Evolutionary conservation across 495 filamentous ascomycete genomes (phyloP).

Genomic region (Aspergillus mulundensis): DNA sequence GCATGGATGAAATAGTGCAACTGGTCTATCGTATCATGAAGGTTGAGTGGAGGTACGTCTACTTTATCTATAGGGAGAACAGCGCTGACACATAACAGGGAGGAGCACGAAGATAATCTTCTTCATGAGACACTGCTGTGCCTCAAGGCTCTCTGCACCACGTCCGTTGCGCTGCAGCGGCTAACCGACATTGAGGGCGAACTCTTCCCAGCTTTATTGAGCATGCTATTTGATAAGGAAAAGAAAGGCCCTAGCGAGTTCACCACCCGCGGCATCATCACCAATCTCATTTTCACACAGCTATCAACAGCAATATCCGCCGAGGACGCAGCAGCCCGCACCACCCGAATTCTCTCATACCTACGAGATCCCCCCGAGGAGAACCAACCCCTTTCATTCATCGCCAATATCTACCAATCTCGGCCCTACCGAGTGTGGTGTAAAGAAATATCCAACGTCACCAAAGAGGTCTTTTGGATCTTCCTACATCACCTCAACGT

Average conservation of each 20-base stretch:
- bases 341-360: conserved; percentile 67
- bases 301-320: conserved; percentile 56
- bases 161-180: conserved; percentile 73
- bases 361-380: conserved; percentile 77
- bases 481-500: conserved; percentile 93
- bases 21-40: conserved; percentile 86
- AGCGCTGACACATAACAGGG: conserved; percentile 47
- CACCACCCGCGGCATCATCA: conserved; percentile 83
- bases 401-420: conserved; percentile 79
- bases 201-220: conserved; percentile 81
- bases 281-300: conserved; percentile 80
- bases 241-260: conserved; percentile 97
- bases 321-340: conserved; percentile 50
- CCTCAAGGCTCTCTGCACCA: conserved; percentile 91
- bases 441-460: conserved; percentile 85
- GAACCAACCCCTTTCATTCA: conserved; percentile 74
- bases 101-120: conserved; percentile 93
- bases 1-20: conserved; percentile 86
- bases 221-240: conserved; percentile 92
- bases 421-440: conserved; percentile 91
- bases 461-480: conserved; percentile 99
- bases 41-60: conserved; percentile 87
- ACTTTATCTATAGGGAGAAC: conserved; percentile 13
- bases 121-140: conserved; percentile 91
- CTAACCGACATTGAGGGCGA: conserved; percentile 73